These are phyloP conservation scores for Handroanthus guayacan DNA, from an alignment of 257 asterid genomes.

Conservation along the genomic window DNA sequence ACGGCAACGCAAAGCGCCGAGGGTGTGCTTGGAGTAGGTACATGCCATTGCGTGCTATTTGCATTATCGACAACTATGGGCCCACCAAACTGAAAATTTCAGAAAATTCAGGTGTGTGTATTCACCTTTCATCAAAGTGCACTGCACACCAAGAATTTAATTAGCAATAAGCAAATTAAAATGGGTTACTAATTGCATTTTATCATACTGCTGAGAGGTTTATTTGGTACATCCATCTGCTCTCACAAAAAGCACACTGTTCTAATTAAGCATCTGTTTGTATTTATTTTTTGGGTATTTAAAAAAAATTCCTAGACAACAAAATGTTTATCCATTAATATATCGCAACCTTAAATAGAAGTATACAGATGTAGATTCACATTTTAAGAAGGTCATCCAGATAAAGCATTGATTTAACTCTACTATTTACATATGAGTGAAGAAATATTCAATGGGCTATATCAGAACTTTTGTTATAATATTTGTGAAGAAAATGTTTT, in stretches of 20 bases:
- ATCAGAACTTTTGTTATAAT: neutral
- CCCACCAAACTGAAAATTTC: neutral
- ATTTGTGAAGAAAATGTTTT: neutral
- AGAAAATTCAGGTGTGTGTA: no score
- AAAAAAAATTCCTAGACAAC: neutral
- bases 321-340: neutral
- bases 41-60: no score
- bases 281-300: neutral
- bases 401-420: neutral
- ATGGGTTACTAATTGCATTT: conserved; percentile 1
- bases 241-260: neutral
- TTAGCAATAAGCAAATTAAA: neutral
- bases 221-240: neutral
- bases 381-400: neutral
- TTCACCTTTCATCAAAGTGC: neutral
- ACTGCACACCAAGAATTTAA: neutral
- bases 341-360: neutral
- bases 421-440: neutral
- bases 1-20: no score
- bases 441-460: neutral
- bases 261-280: neutral
- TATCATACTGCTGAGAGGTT: neutral
- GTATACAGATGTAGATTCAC: neutral
- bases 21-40: no score
- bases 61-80: no score